These are phyloP conservation scores for Citrullus colocynthis DNA, from an alignment of 306 rosid species.

Conservation along the genomic window DNA sequence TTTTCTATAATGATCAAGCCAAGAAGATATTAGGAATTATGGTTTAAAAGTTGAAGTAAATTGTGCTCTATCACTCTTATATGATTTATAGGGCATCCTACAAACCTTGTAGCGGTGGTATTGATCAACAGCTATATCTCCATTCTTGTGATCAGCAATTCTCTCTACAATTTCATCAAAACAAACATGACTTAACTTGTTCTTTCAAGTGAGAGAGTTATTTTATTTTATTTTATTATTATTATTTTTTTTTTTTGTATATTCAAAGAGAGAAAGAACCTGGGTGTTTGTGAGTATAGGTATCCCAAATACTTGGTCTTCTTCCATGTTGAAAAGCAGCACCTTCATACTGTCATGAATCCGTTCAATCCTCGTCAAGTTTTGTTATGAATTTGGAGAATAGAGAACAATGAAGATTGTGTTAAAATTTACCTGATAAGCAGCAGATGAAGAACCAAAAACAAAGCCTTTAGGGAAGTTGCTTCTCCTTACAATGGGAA, in stretches of 20 bases:
- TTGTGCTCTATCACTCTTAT: too few species aligned
- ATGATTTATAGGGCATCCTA: too few species aligned
- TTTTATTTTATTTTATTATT: too few species aligned
- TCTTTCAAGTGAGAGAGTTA: background rate
- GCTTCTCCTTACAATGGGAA: background rate
- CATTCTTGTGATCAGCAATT: conserved; percentile 22
- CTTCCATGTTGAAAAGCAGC: conserved; percentile 8
- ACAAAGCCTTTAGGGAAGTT: conserved; percentile 10
- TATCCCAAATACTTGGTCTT: conserved; percentile 21
- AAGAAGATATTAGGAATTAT: too few species aligned
- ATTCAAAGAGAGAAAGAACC: background rate
- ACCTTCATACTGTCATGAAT: conserved; percentile 13
- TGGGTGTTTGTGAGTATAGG: conserved; percentile 20
- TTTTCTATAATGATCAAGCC: too few species aligned
- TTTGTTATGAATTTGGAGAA: too few species aligned
- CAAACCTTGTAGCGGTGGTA: conserved; percentile 26
- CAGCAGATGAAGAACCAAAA: conserved; percentile 17
- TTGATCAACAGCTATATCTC: conserved; percentile 27
- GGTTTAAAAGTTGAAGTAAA: too few species aligned
- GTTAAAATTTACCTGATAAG: conserved; percentile 12
- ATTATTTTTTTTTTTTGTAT: too few species aligned
- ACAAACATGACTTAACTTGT: background rate
- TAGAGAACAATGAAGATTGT: too few species aligned
- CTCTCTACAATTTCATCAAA: conserved; percentile 15
- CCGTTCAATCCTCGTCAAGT: too few species aligned